Base-by-base conservation (phyloP, 352 stramenopile species). In the Thraustochytrium sp. region DNA sequence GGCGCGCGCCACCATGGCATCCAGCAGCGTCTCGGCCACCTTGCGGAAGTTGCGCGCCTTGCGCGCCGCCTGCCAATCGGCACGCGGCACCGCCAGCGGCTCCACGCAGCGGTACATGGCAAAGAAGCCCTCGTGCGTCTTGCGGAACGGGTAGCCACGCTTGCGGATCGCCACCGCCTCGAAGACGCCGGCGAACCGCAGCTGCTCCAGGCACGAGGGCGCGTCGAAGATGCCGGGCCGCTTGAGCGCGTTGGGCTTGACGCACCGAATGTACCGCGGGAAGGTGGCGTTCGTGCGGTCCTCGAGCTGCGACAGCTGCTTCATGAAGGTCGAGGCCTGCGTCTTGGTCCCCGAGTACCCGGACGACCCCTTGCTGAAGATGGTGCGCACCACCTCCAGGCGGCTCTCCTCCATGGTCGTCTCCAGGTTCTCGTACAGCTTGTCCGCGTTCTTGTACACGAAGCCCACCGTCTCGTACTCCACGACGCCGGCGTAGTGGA, bases 241-340 rank as follows among this genome's bases (percentile, higher is more conserved):
- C n/a, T 97, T 94, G 18, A 93, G 89, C 87, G 98, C 96, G 86
- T 99, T 99, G 0, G 97, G 96, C 88, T 99, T 99, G 48, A 99
- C 91, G 87, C 96, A 99, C 18, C 96, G 91, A 29, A 99, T 94
- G 87, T 99, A 99, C 84, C 98, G 95, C 36, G 95, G 97, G 74
- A 93, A 91, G 0, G 95, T 98, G 16, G 90, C 89, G 82, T 97
- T 93, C 38, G 99, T 92, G 26, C 95, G 97, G 38, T 94, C 90
- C n/a, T 99, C 91, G 56, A 99, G 88, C 16, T 91, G 87, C 68
- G 91, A 90, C 0, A 98, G 88, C 86, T 98, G 95, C 36, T 85
- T 91, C 29, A 92, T 92, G 87, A 99, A 98, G 86, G 98, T 91
- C 2, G 88, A 89, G 23, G 90, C 91, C 37, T 87, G 85, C 34